Evolutionary conservation across 176 grass and related monocot genomes (phyloP).

Genomic region (Zoysia japonica): DNA sequence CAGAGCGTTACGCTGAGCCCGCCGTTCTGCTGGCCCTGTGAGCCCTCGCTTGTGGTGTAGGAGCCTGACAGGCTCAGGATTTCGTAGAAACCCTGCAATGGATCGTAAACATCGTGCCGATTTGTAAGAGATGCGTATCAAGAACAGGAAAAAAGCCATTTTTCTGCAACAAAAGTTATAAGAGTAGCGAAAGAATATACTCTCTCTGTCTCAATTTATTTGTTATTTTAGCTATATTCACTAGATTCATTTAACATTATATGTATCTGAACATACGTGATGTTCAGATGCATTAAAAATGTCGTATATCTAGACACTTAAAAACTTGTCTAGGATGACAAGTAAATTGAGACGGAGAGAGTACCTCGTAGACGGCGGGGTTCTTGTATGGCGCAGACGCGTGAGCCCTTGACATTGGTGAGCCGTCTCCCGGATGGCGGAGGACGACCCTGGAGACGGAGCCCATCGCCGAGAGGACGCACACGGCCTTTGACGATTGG

Average conservation of each 20-base stretch:
- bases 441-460: conserved; percentile 70
- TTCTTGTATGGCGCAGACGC: conserved; percentile 33
- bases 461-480: conserved; percentile 79
- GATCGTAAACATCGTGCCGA: background rate
- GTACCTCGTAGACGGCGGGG: conserved; percentile 54
- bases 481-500: conserved; percentile 66
- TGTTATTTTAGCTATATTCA: too few relatives aligned
- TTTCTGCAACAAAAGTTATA: background rate
- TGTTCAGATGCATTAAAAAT: too few relatives aligned
- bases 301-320: too few relatives aligned
- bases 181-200: background rate
- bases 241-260: too few relatives aligned
- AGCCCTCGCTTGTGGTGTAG: conserved; percentile 57
- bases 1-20: conserved; percentile 67
- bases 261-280: too few relatives aligned
- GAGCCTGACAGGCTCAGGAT: conserved; percentile 69
- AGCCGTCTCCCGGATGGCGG: conserved; percentile 44
- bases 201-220: too few relatives aligned
- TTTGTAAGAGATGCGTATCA: too few relatives aligned
- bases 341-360: too few relatives aligned
- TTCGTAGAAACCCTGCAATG: conserved; percentile 63
- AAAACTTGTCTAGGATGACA: too few relatives aligned
- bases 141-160: too few relatives aligned
- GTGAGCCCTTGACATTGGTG: conserved; percentile 32
- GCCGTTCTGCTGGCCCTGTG: conserved; percentile 39